Evolutionary conservation across 1,284 basidiomycete genomes (phyloP).

Genomic region (Inonotus hispidus): DNA sequence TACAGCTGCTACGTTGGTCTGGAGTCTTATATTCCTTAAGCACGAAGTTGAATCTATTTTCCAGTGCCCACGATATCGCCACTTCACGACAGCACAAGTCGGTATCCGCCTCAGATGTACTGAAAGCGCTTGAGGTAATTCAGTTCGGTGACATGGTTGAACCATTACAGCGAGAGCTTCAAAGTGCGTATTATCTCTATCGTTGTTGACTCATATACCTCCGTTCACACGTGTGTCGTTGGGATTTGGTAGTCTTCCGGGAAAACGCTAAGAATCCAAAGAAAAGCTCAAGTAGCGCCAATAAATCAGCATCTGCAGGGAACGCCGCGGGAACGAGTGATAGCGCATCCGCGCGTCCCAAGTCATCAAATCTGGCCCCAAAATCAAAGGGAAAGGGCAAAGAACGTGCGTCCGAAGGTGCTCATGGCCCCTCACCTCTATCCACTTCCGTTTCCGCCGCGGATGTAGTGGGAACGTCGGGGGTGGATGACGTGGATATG

Average conservation of each 20-base stretch:
- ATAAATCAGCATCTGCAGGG: neutral
- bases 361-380: conserved; percentile 26
- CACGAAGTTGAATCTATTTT: neutral
- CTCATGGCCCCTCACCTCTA: conserved; percentile 22
- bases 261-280: conserved; percentile 51
- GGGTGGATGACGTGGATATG: conserved; percentile 23
- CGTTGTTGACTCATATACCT: neutral
- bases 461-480: conserved; percentile 7
- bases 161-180: conserved; percentile 65
- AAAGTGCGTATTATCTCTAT: conserved; percentile 41
- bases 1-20: neutral
- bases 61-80: conserved; percentile 84
- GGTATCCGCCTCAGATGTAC: conserved; percentile 82
- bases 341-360: conserved; percentile 23
- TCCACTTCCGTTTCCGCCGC: conserved; percentile 22
- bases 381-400: conserved; percentile 33
- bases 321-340: neutral
- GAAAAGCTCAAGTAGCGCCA: conserved; percentile 31
- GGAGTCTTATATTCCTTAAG: neutral
- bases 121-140: conserved; percentile 77
- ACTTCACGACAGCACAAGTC: conserved; percentile 80
- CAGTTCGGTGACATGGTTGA: conserved; percentile 76
- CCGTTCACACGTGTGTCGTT: neutral
- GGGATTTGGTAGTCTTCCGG: conserved; percentile 44
- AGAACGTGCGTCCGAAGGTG: conserved; percentile 21